phyloP scores from a whole-genome alignment of 2,329 filamentous ascomycete species.

The Tolypocladium tundrense region DNA sequence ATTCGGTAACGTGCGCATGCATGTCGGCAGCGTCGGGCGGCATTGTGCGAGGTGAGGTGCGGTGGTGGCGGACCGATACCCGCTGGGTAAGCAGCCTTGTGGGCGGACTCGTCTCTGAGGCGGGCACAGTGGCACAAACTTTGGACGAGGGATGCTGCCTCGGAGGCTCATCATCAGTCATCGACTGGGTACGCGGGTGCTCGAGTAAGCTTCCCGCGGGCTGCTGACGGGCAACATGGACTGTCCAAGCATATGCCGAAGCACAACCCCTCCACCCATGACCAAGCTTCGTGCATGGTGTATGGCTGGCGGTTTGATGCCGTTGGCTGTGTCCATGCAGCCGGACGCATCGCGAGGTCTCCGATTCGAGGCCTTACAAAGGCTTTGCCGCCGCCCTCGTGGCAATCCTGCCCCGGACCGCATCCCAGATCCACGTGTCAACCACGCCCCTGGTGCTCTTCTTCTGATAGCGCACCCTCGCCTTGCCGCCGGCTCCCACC shows the following conservation, averaged over 20 bases:
- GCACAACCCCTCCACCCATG: neutral
- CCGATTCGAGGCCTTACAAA: neutral
- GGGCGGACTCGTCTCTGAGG: no score
- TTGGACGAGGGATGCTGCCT: no score
- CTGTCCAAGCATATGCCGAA: neutral
- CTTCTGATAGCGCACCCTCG: constrained; percentile 13
- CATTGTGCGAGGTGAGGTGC: no score
- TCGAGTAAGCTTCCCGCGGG: no score
- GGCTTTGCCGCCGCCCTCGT: constrained; percentile 7
- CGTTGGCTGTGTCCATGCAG: neutral
- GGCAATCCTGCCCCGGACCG: constrained; percentile 21
- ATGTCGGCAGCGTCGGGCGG: no score
- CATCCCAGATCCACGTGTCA: constrained; percentile 31
- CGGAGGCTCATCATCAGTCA: no score
- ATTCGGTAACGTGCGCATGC: no score
- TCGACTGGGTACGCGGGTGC: no score
- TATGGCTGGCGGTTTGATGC: neutral
- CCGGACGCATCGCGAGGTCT: neutral
- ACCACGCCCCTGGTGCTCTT: constrained; percentile 18
- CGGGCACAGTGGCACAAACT: no score
- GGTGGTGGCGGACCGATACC: no score
- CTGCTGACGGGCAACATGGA: neutral
- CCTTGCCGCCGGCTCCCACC: constrained; percentile 3
- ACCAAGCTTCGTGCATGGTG: neutral
- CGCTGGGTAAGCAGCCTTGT: no score